A percentile compares a stretch with the other conserved stretches of the same genome.
Evolutionary conservation across 1,139 yeast genomes (phyloP).

Genomic region (Diutina catenulata): DNA sequence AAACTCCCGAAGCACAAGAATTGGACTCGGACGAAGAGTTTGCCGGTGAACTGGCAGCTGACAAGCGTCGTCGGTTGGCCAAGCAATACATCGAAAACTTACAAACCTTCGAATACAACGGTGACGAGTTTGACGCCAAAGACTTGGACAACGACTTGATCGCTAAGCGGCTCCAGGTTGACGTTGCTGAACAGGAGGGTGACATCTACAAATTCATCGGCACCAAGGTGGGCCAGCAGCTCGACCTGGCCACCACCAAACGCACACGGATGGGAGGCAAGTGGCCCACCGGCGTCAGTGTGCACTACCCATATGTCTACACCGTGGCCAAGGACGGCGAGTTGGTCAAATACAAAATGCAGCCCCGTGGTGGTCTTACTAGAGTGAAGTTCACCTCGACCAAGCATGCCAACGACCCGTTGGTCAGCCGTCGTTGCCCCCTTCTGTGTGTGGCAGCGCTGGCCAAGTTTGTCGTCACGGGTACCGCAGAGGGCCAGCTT

Average conservation of each 20-base stretch:
- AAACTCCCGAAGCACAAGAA: neutral
- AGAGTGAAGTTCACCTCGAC: constrained; percentile 53
- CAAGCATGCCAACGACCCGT: constrained; percentile 25
- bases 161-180: constrained; percentile 68
- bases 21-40: constrained; percentile 45
- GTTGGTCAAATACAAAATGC: constrained; percentile 60
- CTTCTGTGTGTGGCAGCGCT: constrained; percentile 74
- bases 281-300: constrained; percentile 41
- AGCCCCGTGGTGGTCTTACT: constrained; percentile 31
- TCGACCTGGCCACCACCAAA: constrained; percentile 25
- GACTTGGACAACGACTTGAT: constrained; percentile 80
- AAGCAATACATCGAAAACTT: constrained; percentile 82
- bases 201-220: constrained; percentile 62
- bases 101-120: constrained; percentile 40
- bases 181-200: constrained; percentile 85
- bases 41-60: constrained; percentile 74
- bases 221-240: constrained; percentile 29
- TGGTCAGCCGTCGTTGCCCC: constrained; percentile 57
- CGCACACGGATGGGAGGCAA: constrained; percentile 50
- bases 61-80: constrained; percentile 87
- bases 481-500: constrained; percentile 72
- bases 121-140: constrained; percentile 31
- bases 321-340: constrained; percentile 78
- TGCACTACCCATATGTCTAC: constrained; percentile 50
- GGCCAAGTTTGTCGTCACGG: constrained; percentile 82